Evolutionary conservation across 371 early-diverging fungal genomes (phyloP).

Genomic region (Encephalitozoon hellem): DNA sequence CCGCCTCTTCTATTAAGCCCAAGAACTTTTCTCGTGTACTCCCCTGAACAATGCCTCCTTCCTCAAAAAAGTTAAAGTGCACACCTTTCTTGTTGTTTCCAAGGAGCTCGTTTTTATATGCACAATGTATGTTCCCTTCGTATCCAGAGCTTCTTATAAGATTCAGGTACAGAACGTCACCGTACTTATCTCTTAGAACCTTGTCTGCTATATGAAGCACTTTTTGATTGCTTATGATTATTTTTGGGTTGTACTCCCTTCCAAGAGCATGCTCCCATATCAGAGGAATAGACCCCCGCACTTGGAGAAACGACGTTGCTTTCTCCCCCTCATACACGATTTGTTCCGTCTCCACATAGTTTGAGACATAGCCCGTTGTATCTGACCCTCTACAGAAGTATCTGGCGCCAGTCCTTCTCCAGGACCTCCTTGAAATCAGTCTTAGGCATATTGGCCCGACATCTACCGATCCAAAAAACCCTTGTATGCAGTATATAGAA

Average conservation of each 20-base stretch:
- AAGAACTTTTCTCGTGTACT: slow-evolving; percentile 76
- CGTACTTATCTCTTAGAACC: slow-evolving; percentile 41
- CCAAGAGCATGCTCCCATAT: slow-evolving; percentile 83
- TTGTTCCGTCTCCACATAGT: slow-evolving; percentile 96
- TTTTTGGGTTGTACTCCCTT: slow-evolving; percentile 73
- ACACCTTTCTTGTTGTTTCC: slow-evolving; percentile 26
- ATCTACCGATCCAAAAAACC: slow-evolving; percentile 43
- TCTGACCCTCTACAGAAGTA: slow-evolving; percentile 87
- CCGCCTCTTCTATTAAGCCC: slow-evolving; percentile 66
- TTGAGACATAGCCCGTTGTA: slow-evolving; percentile 85
- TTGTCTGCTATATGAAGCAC: slow-evolving; percentile 39
- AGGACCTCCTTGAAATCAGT: slow-evolving; percentile 77
- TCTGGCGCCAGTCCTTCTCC: slow-evolving; percentile 85
- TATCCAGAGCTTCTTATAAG: slow-evolving; percentile 49
- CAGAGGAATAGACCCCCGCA: slow-evolving; percentile 84
- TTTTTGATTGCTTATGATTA: slow-evolving; percentile 26
- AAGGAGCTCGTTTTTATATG: slow-evolving; percentile 22
- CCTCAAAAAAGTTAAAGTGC: slow-evolving; percentile 53
- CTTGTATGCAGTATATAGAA: slow-evolving; percentile 50
- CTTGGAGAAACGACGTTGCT: slow-evolving; percentile 67
- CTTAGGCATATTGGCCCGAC: slow-evolving; percentile 7
- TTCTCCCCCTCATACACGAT: slow-evolving; percentile 64
- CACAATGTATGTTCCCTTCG: slow-evolving; percentile 42
- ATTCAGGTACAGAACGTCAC: slow-evolving; percentile 50
- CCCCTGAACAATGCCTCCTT: slow-evolving; percentile 40